A percentile compares a stretch with the other conserved stretches of the same genome.
Evolutionary conservation across 257 asterid genomes (phyloP).

Genomic region (Cynanchum wilfordii): DNA sequence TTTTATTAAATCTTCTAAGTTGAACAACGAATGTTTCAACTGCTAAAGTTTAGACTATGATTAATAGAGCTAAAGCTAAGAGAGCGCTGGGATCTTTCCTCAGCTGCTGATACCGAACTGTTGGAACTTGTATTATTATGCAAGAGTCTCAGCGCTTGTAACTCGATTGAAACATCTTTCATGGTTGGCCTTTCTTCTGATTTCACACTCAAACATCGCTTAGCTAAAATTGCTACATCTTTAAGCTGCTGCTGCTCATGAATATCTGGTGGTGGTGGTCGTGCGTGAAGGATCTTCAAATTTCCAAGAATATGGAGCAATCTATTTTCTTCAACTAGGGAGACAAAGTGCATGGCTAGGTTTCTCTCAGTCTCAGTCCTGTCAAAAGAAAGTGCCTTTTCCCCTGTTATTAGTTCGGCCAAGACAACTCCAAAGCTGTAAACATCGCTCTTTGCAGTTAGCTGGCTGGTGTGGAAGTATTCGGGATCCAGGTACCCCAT

Average conservation of each 20-base stretch:
- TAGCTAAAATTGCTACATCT: not conserved
- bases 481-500: conserved; percentile 1
- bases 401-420: not conserved
- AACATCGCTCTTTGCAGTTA: not conserved
- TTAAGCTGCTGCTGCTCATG: not conserved
- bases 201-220: not conserved
- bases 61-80: not conserved
- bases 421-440: not conserved
- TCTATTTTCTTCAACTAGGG: not conserved
- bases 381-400: not conserved
- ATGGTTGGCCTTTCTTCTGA: conserved; percentile 3
- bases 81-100: not conserved
- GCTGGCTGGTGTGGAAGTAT: not conserved
- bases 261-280: not conserved
- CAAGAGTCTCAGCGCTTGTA: not conserved
- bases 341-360: not conserved
- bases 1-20: too few species aligned
- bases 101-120: not conserved
- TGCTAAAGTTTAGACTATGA: not conserved
- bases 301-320: not conserved
- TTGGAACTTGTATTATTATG: not conserved
- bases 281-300: not conserved
- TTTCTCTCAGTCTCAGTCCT: not conserved
- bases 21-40: not conserved
- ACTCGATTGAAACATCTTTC: not conserved